Evolutionary conservation across 305 asterid genomes (phyloP), one percentile per base, ranked within the genome.

Genomic region (Euphrasia arctica): DNA sequence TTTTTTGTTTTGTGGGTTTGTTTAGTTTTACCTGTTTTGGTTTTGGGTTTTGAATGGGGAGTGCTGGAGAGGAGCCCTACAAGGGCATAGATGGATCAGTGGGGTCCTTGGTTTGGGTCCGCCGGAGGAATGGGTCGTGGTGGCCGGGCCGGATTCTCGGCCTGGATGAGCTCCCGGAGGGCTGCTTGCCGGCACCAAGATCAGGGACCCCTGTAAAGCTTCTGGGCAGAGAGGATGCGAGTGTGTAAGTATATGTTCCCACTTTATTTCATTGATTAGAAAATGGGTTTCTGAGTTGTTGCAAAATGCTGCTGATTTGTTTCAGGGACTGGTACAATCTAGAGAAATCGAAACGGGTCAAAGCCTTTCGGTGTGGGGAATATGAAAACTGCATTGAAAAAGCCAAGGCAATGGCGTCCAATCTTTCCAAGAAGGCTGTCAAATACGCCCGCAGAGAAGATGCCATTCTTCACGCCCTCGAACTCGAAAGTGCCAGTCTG

Each of bases 311-410:
- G 15, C 74, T 74, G 12, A 2, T 39, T 39, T 39, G 62, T 72
- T 75, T 57, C 84, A 91, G 98, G 90, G 98, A 89, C 72, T 91
- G 98, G 98, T 87, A 89, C 70, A 86, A 91, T 79, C 83, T 89
- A 62, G 98, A 91, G 75, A 91, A 80, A 70, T 86, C 98, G 25
- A 91, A 79, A 77, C 82, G 95, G 51, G 90, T 91, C 70, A 91
- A 87, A 76, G 87, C 95, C 63, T 91, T 91, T 72, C 95, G 95
- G 5, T 89, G 96, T 76, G 95, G 90, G 29, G 95, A 91, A 73
- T 91, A 85, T 68, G 85, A 86, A 52, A 79, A 81, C 60, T 85
- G 90, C 78, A 91, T 91, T 57, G 89, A 82, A 77, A 86, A 86
- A 81, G 98, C 96, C 3, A 85, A 80, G 80, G 77, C 83, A 43